Evolutionary conservation across 2,329 filamentous ascomycete species (phyloP).

Genomic region (Tolypocladium sp.): DNA sequence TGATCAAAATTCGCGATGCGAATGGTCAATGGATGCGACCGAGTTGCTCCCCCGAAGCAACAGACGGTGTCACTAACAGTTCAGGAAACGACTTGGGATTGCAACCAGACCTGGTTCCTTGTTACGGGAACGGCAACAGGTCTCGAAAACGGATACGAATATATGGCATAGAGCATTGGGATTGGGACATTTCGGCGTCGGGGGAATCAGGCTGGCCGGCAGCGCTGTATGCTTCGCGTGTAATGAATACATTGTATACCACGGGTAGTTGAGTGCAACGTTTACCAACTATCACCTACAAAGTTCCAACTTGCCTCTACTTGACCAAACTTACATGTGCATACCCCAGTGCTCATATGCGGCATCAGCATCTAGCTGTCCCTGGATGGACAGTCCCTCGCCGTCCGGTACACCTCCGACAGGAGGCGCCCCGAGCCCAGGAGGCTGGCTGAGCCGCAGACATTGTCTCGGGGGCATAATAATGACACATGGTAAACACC

Average conservation of each 20-base stretch:
- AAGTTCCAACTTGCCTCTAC: background rate
- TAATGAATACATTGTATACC: background rate
- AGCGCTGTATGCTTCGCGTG: background rate
- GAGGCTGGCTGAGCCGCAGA: background rate
- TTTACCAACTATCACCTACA: background rate
- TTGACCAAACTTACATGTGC: background rate
- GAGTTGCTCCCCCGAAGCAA: background rate
- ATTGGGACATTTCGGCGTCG: background rate
- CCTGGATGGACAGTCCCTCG: too few species aligned
- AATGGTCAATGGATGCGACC: background rate
- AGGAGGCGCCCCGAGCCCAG: background rate
- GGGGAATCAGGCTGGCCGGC: background rate
- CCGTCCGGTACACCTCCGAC: too few species aligned
- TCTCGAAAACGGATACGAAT: background rate
- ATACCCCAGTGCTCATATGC: background rate
- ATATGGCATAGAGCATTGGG: background rate
- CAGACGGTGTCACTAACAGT: background rate
- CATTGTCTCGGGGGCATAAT: background rate
- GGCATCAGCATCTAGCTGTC: too few species aligned
- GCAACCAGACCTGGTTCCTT: background rate
- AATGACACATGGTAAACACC: background rate
- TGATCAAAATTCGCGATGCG: background rate
- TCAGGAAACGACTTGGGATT: background rate
- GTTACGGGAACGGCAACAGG: background rate
- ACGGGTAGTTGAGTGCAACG: background rate